Percentiles rank a stretch among this genome's conserved stretches.
These are phyloP conservation scores for Claviceps sp. DNA, from an alignment of 2,329 filamentous ascomycete genomes.

Conservation along the genomic window DNA sequence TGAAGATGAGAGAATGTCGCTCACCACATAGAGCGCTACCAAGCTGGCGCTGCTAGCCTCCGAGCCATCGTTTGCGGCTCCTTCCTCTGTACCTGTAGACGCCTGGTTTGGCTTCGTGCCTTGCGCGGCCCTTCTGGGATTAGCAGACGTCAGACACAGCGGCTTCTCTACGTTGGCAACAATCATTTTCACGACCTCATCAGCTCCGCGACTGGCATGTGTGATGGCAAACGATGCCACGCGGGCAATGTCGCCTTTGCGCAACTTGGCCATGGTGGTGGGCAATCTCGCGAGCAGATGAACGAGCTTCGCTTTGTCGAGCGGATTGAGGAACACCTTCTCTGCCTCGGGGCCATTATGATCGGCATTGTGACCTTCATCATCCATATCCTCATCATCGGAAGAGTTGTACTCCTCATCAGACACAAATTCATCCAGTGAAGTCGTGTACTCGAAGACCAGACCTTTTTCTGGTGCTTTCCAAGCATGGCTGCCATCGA, in stretches of 20 bases:
- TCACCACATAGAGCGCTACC: slow-evolving; percentile 64
- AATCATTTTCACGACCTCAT: slow-evolving; percentile 85
- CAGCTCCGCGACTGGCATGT: slow-evolving; percentile 70
- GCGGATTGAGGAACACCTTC: slow-evolving; percentile 60
- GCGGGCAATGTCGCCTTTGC: slow-evolving; percentile 75
- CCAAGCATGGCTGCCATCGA: slow-evolving; percentile 70
- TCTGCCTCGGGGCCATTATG: slow-evolving; percentile 31
- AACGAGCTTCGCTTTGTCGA: slow-evolving; percentile 72
- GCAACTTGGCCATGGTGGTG: slow-evolving; percentile 56
- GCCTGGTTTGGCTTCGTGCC: slow-evolving; percentile 20
- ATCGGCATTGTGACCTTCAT: slow-evolving; percentile 39
- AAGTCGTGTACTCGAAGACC: slow-evolving; percentile 69
- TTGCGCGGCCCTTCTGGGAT: slow-evolving; percentile 38
- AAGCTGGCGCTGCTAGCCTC: slow-evolving; percentile 64
- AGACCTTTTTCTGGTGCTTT: slow-evolving; percentile 54
- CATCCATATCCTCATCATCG: slow-evolving; percentile 64
- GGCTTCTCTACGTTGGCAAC: slow-evolving; percentile 70
- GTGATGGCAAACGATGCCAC: slow-evolving; percentile 81
- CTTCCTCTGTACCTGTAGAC: slow-evolving; percentile 18
- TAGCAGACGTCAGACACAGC: slow-evolving; percentile 58
- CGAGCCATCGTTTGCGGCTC: slow-evolving; percentile 25
- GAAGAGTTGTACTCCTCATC: slow-evolving; percentile 79
- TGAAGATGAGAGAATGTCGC: slow-evolving; percentile 65
- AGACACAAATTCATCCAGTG: slow-evolving; percentile 65
- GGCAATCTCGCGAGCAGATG: slow-evolving; percentile 77